A percentile compares a stretch with the other conserved stretches of the same genome.
phyloP scores from a whole-genome alignment of 2,329 filamentous ascomycete species.

The Penicillium carneum region DNA sequence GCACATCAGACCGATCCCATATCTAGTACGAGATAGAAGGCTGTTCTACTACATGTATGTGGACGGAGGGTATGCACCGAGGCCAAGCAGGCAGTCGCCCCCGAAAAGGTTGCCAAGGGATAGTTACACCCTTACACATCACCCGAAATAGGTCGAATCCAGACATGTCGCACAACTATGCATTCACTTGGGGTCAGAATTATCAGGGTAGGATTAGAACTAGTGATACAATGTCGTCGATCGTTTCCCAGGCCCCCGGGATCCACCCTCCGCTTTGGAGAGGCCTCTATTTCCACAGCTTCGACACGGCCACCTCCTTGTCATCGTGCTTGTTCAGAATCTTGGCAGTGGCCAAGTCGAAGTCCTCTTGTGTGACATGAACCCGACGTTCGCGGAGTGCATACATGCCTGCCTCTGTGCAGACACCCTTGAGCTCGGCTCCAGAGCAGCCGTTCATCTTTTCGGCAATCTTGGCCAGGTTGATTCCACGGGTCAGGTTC shows the following conservation, averaged over 20 bases:
- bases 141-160: background rate
- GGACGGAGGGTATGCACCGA: constrained; percentile 1
- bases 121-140: background rate
- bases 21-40: background rate
- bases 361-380: constrained; percentile 98
- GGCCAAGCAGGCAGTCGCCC: background rate
- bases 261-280: constrained; percentile 5
- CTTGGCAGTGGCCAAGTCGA: constrained; percentile 97
- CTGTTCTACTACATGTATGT: background rate
- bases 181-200: constrained; percentile 18
- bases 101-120: background rate
- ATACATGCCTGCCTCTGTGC: constrained; percentile 98
- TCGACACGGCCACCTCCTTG: constrained; percentile 71
- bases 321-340: constrained; percentile 99
- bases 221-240: constrained; percentile 39
- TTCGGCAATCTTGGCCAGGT: constrained; percentile 96
- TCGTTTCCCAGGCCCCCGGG: constrained; percentile 10
- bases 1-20: background rate
- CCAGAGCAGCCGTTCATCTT: constrained; percentile 99
- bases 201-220: constrained; percentile 29
- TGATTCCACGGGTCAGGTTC: constrained; percentile 97
- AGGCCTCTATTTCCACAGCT: constrained; percentile 46
- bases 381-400: constrained; percentile 92
- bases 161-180: constrained; percentile 22
- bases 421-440: constrained; percentile 97